Percentiles rank a stretch among this genome's conserved stretches.
Conservation (phyloP, 2,329 filamentous ascomycete genomes). For the Endocalyx cinctus region DNA sequence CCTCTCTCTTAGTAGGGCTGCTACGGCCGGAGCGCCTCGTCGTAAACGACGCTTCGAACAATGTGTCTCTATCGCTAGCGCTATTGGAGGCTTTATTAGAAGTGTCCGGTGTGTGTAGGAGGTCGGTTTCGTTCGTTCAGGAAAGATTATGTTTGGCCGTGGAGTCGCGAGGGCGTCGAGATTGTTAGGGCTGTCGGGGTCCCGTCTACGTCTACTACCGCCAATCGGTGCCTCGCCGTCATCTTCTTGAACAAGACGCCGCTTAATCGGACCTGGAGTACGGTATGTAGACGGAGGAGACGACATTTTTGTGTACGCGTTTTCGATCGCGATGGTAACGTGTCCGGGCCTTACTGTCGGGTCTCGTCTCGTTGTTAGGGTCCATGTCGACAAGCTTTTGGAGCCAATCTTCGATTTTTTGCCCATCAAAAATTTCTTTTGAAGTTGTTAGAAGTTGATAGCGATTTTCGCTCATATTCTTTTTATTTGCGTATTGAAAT, state of each 20-base stretch:
- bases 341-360: background rate
- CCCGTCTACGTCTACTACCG: background rate
- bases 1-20: no score
- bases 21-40: background rate
- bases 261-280: background rate
- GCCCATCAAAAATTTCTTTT: background rate
- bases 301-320: background rate
- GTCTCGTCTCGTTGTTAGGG: background rate
- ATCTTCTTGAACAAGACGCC: background rate
- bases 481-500: background rate
- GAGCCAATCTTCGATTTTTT: slow-evolving; percentile 3
- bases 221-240: background rate
- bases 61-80: background rate
- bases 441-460: background rate
- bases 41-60: background rate
- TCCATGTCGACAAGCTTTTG: slow-evolving; percentile 1
- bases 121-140: background rate
- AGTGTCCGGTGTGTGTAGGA: background rate
- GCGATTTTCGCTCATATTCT: background rate
- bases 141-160: background rate
- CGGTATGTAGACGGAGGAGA: background rate
- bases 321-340: background rate
- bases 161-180: background rate
- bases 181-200: background rate
- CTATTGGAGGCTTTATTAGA: background rate